Evolutionary conservation across 139 green algal species (phyloP), one percentile per base, ranked within the genome.

Genomic region (Micractinium sp.): DNA sequence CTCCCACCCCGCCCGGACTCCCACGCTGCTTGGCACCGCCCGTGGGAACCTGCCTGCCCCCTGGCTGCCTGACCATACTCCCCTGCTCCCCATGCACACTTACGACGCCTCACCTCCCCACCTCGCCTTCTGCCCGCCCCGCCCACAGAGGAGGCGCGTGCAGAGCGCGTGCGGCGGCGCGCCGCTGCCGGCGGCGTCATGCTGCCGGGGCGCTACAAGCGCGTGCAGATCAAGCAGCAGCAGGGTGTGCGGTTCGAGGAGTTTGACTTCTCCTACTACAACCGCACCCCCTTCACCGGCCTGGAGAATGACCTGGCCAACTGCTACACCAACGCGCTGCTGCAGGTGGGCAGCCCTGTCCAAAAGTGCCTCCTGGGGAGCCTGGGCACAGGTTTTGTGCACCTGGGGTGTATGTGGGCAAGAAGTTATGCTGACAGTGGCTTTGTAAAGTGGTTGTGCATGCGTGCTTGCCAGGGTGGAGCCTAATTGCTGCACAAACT

Each of bases 301-400:
- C 93, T 99, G 82, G 97, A 99, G 92, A 99, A 99, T 91, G 95
- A 96, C 79, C 87, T 99, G 35, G 92, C 96, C 81, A 98, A 99
- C 92, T 97, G 93, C 90, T 99, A 99, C 90, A 95, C 94, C 82
- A 99, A 99, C 91, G 89, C 97, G 20, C 89, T 99, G 87, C 89
- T 99, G 61, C 97, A 99, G 94, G 96, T 95, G 25, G 0, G 90
- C n/a, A 1, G 29, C 9, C 4, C 27, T n/a, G 14, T 4, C 20
- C 27, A 22, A 29, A 25, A 35, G 71, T 56, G 47, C 9, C 47
- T 56, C 7, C 9, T 5, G 5, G 47, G 7, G 73, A 1, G n/a
- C 38, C 14, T 79, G 73, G 4, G 73, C 25, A n/a, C n/a, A n/a
- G n/a, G n/a, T 27, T 73, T 9, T 73, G 66, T 73, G 25, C 25